Evolutionary conservation across 305 asterid species (phyloP).

Genomic region (Fraxinus sp.): DNA sequence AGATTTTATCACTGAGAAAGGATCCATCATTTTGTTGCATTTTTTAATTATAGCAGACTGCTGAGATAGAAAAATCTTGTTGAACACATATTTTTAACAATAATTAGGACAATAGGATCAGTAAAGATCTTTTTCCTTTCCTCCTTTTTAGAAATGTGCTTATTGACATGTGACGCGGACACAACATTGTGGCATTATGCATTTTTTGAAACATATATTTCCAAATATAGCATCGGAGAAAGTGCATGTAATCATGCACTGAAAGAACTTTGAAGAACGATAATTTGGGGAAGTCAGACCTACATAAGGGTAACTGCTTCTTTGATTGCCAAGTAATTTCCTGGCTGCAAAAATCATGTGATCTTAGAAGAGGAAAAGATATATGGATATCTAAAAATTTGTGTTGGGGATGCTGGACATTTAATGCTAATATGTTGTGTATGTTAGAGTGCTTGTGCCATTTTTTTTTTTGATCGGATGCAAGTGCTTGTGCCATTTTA

Average conservation of each 20-base stretch:
- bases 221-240: neutral
- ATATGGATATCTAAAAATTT: neutral
- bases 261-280: neutral
- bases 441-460: neutral
- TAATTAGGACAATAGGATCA: neutral
- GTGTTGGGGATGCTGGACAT: neutral
- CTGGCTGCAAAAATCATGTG: neutral
- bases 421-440: neutral
- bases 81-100: neutral
- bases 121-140: neutral
- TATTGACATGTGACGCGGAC: neutral
- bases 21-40: slow-evolving; percentile 16
- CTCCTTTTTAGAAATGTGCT: neutral
- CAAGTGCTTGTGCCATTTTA: neutral
- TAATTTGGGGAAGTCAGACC: neutral
- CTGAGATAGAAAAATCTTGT: slow-evolving; percentile 3
- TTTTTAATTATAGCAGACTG: slow-evolving; percentile 2
- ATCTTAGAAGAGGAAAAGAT: neutral
- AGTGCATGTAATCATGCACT: neutral
- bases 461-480: too few species aligned
- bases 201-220: neutral
- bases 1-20: neutral
- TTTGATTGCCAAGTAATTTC: neutral
- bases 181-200: neutral
- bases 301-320: neutral